Conservation (phyloP, 2,329 filamentous ascomycete genomes). For the Ilyonectria mors-panacis region DNA sequence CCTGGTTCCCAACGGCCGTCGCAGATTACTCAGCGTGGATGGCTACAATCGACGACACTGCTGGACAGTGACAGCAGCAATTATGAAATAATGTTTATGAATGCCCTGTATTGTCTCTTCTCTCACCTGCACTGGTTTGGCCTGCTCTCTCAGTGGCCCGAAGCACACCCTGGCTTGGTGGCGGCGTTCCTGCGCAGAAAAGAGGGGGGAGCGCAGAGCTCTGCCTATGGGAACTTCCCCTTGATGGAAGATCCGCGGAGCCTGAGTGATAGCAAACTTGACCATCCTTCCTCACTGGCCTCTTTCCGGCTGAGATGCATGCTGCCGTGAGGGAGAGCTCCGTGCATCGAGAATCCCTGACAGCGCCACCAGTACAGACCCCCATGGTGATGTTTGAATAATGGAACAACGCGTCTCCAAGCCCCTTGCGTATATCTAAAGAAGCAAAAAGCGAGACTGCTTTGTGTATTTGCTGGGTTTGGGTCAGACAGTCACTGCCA, state of each 20-base stretch:
- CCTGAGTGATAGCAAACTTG: neutral
- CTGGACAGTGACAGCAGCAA: neutral
- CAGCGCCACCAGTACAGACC: neutral
- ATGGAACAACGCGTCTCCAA: neutral
- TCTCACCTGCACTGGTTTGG: neutral
- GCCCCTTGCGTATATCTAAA: neutral
- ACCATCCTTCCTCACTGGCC: neutral
- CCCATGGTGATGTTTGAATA: neutral
- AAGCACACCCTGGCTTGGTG: neutral
- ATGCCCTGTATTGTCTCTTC: neutral
- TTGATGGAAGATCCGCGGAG: neutral
- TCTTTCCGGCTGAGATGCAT: neutral
- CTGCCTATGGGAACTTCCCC: neutral
- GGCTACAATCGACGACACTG: slow-evolving; percentile 6
- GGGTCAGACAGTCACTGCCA: neutral
- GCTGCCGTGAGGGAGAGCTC: neutral
- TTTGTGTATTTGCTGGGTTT: neutral
- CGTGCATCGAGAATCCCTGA: neutral
- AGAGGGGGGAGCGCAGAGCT: neutral
- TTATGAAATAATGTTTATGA: neutral
- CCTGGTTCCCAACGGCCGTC: slow-evolving; percentile 12
- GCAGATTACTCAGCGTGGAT: slow-evolving; percentile 30
- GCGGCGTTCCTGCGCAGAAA: neutral
- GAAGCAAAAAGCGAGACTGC: neutral
- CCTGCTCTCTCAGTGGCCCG: neutral